A percentile compares a stretch with the other conserved stretches of the same genome.
phyloP scores from a whole-genome alignment of 2,329 filamentous ascomycete species.

The Fusarium hainanense region DNA sequence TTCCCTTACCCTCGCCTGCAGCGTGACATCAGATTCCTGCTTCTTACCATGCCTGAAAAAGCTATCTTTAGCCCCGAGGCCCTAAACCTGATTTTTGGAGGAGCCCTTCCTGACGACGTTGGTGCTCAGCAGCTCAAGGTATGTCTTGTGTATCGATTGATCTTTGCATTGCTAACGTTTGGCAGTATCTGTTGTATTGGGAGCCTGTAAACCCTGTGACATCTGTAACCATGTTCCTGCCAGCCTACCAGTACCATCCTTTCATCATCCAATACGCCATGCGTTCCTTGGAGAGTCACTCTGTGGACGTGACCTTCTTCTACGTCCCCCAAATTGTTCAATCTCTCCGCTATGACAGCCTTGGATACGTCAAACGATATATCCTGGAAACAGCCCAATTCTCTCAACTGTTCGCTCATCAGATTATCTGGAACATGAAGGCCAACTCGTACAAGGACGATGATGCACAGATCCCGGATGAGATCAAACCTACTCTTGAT shows the following conservation, averaged over 20 bases:
- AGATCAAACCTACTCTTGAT: constrained; percentile 93
- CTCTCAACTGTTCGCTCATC: constrained; percentile 97
- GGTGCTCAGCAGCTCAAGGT: constrained; percentile 85
- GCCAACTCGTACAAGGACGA: constrained; percentile 99
- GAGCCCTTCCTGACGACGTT: constrained; percentile 80
- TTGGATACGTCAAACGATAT: constrained; percentile 96
- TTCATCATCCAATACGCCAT: constrained; percentile 97
- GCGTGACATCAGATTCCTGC: constrained; percentile 79
- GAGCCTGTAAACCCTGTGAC: constrained; percentile 91
- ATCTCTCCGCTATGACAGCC: constrained; percentile 87
- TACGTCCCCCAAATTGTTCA: constrained; percentile 99
- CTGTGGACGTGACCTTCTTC: constrained; percentile 98
- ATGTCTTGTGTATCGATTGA: constrained; percentile 26
- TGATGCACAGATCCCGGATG: constrained; percentile 87
- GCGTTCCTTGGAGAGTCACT: constrained; percentile 91
- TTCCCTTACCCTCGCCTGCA: constrained; percentile 81
- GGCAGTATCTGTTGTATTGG: constrained; percentile 90
- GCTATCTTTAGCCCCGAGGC: constrained; percentile 85
- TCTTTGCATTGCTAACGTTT: constrained; percentile 26
- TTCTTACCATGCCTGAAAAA: constrained; percentile 86
- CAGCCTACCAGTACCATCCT: constrained; percentile 89
- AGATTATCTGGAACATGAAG: constrained; percentile 99
- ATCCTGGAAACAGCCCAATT: constrained; percentile 97
- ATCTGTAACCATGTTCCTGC: constrained; percentile 92
- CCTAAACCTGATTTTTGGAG: constrained; percentile 82